Evolutionary conservation across 306 rosid genomes (phyloP), one percentile per base, ranked within the genome.

Genomic region (Dalbergia cultrata): DNA sequence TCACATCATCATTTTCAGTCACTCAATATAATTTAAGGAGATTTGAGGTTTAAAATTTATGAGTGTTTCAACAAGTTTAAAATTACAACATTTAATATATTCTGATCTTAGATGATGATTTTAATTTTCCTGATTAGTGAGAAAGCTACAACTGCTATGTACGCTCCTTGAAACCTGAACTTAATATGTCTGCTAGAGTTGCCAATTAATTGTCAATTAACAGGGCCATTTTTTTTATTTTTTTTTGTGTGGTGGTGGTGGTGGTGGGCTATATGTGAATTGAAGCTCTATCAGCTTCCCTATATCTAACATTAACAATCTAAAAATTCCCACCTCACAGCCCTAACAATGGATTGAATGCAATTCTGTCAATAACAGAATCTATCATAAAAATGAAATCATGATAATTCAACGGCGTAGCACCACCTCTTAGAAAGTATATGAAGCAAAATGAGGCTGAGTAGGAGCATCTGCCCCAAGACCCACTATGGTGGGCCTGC

Each of bases 281-380:
- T 26, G 39, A 80, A 63, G 34, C 57, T 67, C 59, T 31, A 13
- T 61, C 66, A 60, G 18, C 18, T 71, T 43, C 60, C 81, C 39
- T 41, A 68, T 6, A 52, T 52, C 31, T 26, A 26, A 26, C 31
- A 26, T 31, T 66, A 41, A 57, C n/a, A 33, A 61, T 21, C 67
- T 63, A 68, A 9, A 44, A 67, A 33, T 60, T 69, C 76, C 75
- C 11, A 49, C 35, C 5, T 3, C 17, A 45, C 41, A 35, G 33
- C 44, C 63, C 50, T 19, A 13, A 62, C 37, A 44, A 34, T 5
- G 16, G 10, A 13, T 13, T 31, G 62, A 59, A 71, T 31, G 41
- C 21, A 26, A 39, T 80, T 50, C 37, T 37, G 67, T 64, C 69
- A 56, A 44, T 62, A 52, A 72, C 35, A 63, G 66, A 72, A 78